Evolutionary conservation across 106 monocot species (phyloP), one percentile per base, ranked within the genome.

Genomic region (Dendrobium huoshanense): DNA sequence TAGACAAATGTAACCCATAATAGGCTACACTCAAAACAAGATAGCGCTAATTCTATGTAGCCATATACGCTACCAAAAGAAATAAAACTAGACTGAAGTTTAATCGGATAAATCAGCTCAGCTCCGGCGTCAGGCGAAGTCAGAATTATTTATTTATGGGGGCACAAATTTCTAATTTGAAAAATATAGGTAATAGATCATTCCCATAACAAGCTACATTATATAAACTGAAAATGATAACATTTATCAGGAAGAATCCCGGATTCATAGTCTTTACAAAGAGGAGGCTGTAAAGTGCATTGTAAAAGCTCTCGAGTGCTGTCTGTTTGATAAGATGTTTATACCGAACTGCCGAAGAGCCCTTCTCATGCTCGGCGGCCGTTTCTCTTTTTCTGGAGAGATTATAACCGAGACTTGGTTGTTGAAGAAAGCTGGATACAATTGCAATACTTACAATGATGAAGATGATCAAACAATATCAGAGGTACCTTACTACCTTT

Each of bases 231-330:
- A 72, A 72, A 18, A 40, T 72, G 51, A 51, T 51, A 16, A 78
- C 72, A 48, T 73, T 41, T 83, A 33, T 59, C 81, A 90, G 87
- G 80, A 85, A 65, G 83, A 85, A 75, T 43, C 78, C 20, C 37
- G 10, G 61, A 78, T n/a, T 29, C 55, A 73, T 61, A 85, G 81
- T 61, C 77, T 81, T n/a, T 87, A 87, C 83, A 87, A 81, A 81
- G 83, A 90, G 79, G 87, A 83, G 79, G 90, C 90, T 22, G 78
- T 81, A 2, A 78, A 87, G 78, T 80, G 58, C 85, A 90, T 90
- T 24, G 77, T 44, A 37, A 44, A 64, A 41, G 49, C 90, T 47
- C 85, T 90, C 10, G 76, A 84, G 33, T 73, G 75, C 75, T 85
- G 87, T 59, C 77, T 85, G 59, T 78, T 70, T 41, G 85, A 87